Base-by-base conservation (phyloP, 768 basidiomycete genomes). In the Collybia nuda region DNA sequence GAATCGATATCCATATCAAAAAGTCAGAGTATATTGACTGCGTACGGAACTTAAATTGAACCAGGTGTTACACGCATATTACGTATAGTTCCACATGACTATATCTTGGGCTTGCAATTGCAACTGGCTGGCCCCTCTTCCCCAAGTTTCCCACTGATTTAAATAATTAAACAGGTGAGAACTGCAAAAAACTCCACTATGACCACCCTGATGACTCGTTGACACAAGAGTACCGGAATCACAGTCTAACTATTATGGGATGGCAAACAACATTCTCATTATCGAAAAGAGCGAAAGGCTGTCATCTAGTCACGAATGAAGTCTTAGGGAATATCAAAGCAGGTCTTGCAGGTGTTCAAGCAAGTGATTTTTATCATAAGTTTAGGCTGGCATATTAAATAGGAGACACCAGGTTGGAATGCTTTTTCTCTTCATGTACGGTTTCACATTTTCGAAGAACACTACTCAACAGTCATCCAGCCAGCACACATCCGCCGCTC, bases 211-310 rank as follows among this genome's bases (percentile, higher is more conserved):
- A 37, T n/a, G 18, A 21, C 22, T 47, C 24, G 24, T 26, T 3
- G 12, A 32, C 3, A 11, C 7, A 32, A 11, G 3, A 14, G 32
- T 11, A 32, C 14, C 32, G 12, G 32, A 9, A 32, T 32, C 6
- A 11, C 12, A 32, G 9, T 11, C 14, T 11, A 41, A 19, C 47
- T 37, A 53, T 32, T 23, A 96, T 96, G 93, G 89, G 84, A 49
- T 95, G 92, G 92, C 93, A 95, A 65, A 90, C 84, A 66, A 85
- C 85, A 5, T 94, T 96, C 58, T 80, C 78, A 0, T 74, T 93
- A 26, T 63, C 73, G 2, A 78, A 65, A 50, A 68, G 67, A 26
- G 60, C 71, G 6, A 79, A 81, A 64, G 90, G 90, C 4, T 93
- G 90, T 59, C 85, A 97, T 70, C 78, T 97, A 14, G 76, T 97